Base-by-base conservation (phyloP, 1,284 basidiomycete genomes). In the Ceratobasidium sp. region DNA sequence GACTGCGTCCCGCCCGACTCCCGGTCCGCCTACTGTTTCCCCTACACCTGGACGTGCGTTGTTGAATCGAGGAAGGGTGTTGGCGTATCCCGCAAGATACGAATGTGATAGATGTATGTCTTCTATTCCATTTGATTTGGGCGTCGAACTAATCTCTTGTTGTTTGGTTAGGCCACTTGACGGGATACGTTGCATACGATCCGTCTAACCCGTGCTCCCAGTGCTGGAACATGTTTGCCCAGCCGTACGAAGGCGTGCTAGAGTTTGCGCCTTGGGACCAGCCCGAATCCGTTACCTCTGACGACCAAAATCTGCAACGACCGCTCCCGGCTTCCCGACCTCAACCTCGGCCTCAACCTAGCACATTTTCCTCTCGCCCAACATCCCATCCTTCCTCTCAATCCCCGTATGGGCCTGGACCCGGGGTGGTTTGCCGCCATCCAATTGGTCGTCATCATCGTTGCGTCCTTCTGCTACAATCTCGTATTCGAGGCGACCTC, bases 181-280 rank as follows among this genome's bases (percentile, higher is more conserved):
- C 85, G 0, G 91, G 91, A 1, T 92, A 89, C 80, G 90, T 90
- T 79, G 82, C 86, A 72, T 83, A 82, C 52, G 89, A 92, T 77
- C 89, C 90, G 0, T 79, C 83, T 0, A 82, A 87, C 73, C 89
- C 91, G 6, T 92, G 91, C 77, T 81, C 82, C 61, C 86, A 85
- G 41, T 92, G 91, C 79, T 92, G 91, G 91, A 80, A 83, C 1
- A 87, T 86, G 74, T 88, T 89, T 78, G 82, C 83, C 1, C 86
- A 85, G 76, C 82, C 84, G 0, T 92, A 87, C 78, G 77, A 81
- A 0, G 88, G 88, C 3, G 84, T 88, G 1, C 79, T 92, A 16
- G 81, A 83, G 0, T 89, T 88, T 76, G 84, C 87, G 0, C 84
- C 84, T 21, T 85, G 84, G 82, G 74, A 73, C 81, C 26, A 76